Base-by-base conservation (phyloP, 1,139 yeast species). In the Petasospora rhodanensis region DNA sequence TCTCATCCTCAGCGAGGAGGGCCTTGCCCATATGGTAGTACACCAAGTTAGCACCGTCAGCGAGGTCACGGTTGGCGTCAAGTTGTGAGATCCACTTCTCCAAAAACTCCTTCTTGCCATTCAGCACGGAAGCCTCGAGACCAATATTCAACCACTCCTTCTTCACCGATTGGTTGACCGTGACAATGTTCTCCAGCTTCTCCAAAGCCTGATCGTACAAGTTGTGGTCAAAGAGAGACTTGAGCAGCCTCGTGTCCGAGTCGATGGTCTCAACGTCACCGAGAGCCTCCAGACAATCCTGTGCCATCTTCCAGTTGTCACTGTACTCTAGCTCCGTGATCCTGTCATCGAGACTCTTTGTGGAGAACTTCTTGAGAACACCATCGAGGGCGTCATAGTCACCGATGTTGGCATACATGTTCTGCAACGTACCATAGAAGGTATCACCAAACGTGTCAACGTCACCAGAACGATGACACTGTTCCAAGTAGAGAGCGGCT, bases 311-410 rank as follows among this genome's bases (percentile, higher is more conserved):
- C 95, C 96, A 86, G 49, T 79, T 79, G 29, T 86, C 91, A 37
- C 85, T 81, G 45, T 83, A 87, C 47, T 86, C 94, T 41, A 89
- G 78, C 36, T 86, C 84, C 6, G 78, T 64, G 22, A 89, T 70
- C 52, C 85, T 85, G 38, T 85, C 87, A 14, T 72, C 70, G 33
- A 87, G 62, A 41, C 78, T 76, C 29, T 76, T 75, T 0, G 81
- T 71, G 0, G 95, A 76, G 47, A 86, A 82, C 43, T 72, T 70
- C 40, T 85, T 78, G 32, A 91, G 62, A 4, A 86, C 76, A 14
- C 98, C 99, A 54, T 85, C 91, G 27, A 93, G 66, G 0, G 96
- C 79, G 61, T 93, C 99, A 28, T 81, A 73, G 54, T 93, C 98
- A 50, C 87, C 89, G 36, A 91, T 76, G 39, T 74, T 82, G 5